Base-by-base conservation (phyloP, 2,329 filamentous ascomycete species). In the Colletotrichum musicola region DNA sequence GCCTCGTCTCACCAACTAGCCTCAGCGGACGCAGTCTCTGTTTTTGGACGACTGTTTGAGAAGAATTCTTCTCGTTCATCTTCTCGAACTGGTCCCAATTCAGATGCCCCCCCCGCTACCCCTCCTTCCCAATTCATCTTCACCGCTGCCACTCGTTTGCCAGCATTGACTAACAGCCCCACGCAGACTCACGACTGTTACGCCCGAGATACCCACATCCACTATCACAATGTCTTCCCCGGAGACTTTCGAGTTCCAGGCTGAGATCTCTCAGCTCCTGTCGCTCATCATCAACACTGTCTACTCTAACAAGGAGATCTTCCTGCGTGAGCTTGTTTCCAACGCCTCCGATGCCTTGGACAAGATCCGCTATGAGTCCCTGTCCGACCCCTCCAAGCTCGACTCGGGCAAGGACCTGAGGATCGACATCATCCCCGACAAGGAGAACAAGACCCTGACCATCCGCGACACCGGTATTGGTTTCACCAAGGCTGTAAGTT, bases 271-370 rank as follows among this genome's bases (percentile, higher is more conserved):
- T 93, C 96, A 99, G 93, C 93, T 99, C 75, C 93, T 99, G 82
- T 94, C 92, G 77, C 93, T 99, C 83, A 99, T 99, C 86, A 99
- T 99, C 90, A 99, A 99, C 93, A 98, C 96, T 75, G 96, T 99
- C 88, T 99, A 98, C 90, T 98, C 95, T 77, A 99, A 99, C 92
- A 99, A 99, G 90, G 96, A 98, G 87, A 98, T 99, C 82, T 99
- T 99, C 92, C 87, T 99, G 79, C 89, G 96, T 92, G 96, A 99
- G 87, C 82, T 99, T 78, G 93, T 99, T 80, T 98, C 96, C 86
- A 99, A 99, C 87, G 92, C 92, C 81, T 98, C 95, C 79, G 96
- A 99, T 92, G 96, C 96, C 71, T 90, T 99, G 78, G 96, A 99
- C 92, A 99, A 99, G 93, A 97, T 99, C 84, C 92, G 96, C 83